Evolutionary conservation across 176 grass and related monocot genomes (phyloP).

Genomic region (Cocos nucifera): DNA sequence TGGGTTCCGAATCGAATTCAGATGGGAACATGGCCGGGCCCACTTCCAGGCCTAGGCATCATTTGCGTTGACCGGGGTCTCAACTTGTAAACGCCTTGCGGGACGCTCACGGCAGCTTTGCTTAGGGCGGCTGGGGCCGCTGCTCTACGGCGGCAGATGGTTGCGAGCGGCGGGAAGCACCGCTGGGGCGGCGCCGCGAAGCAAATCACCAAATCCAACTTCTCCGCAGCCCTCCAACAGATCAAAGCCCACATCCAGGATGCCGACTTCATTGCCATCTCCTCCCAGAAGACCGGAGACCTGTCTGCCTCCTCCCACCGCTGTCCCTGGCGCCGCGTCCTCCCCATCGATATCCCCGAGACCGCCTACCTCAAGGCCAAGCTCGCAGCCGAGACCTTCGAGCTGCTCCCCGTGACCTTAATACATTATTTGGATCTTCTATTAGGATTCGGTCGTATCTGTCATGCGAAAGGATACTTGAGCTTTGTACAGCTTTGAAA

Average conservation of each 20-base stretch:
- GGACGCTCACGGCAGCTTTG: no score
- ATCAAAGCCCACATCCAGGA: conserved; percentile 32
- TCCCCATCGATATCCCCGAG: conserved; percentile 61
- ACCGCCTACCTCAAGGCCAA: conserved; percentile 81
- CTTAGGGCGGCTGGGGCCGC: no score
- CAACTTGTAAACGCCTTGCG: no score
- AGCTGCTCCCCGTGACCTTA: conserved; percentile 30
- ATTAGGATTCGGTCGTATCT: no score
- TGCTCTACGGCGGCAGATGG: not conserved
- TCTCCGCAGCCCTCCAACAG: conserved; percentile 42
- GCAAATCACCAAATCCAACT: conserved; percentile 77
- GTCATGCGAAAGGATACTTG: no score
- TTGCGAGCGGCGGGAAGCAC: conserved; percentile 8
- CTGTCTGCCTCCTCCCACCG: conserved; percentile 17
- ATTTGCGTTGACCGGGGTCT: no score
- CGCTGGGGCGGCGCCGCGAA: conserved; percentile 16
- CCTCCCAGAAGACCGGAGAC: conserved; percentile 28
- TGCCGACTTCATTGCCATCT: conserved; percentile 62
- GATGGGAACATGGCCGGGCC: no score
- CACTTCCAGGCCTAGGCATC: no score
- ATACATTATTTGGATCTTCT: no score
- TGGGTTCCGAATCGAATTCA: no score
- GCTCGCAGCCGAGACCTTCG: conserved; percentile 67
- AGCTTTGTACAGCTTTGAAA: no score
- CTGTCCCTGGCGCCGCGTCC: conserved; percentile 36